Conservation (phyloP, 2,329 filamentous ascomycete species). For the Dothideomycetidae sp. region DNA sequence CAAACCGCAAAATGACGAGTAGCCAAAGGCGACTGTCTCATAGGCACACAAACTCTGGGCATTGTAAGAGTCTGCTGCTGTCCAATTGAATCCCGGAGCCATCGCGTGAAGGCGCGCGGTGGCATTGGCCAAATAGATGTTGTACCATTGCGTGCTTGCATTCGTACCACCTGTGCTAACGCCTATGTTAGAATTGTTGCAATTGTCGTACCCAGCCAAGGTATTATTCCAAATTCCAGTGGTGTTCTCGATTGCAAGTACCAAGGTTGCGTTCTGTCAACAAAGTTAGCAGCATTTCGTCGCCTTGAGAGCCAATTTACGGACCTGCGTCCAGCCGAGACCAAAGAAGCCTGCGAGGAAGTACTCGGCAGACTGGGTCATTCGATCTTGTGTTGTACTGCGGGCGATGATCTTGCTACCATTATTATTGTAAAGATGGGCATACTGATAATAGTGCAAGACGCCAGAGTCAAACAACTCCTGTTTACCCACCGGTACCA, state of each 20-base stretch:
- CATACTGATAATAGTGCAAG: slow-evolving; percentile 59
- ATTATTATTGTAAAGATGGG: slow-evolving; percentile 51
- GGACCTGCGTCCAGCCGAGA: slow-evolving; percentile 46
- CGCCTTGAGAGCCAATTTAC: not conserved
- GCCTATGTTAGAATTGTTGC: slow-evolving; percentile 41
- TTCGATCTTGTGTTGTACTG: slow-evolving; percentile 62
- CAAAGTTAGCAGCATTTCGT: not conserved
- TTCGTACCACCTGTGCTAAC: slow-evolving; percentile 37
- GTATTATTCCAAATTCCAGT: slow-evolving; percentile 45
- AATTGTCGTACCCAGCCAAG: slow-evolving; percentile 51
- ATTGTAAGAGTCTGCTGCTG: slow-evolving; percentile 47
- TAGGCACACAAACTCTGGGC: slow-evolving; percentile 63
- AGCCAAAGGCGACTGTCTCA: slow-evolving; percentile 64
- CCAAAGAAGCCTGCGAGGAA: slow-evolving; percentile 70
- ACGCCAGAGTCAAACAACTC: slow-evolving; percentile 59
- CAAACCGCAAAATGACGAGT: slow-evolving; percentile 57
- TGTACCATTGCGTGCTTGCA: slow-evolving; percentile 45
- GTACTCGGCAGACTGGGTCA: slow-evolving; percentile 64
- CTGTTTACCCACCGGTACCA: slow-evolving; percentile 58
- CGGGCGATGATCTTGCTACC: slow-evolving; percentile 58
- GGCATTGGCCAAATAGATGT: slow-evolving; percentile 51
- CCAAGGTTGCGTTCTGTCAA: slow-evolving; percentile 51
- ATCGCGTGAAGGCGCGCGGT: slow-evolving; percentile 41
- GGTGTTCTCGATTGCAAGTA: slow-evolving; percentile 51
- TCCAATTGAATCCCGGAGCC: slow-evolving; percentile 42